Evolutionary conservation across 2,329 filamentous ascomycete genomes (phyloP).

Genomic region (Venturia aucupariae): DNA sequence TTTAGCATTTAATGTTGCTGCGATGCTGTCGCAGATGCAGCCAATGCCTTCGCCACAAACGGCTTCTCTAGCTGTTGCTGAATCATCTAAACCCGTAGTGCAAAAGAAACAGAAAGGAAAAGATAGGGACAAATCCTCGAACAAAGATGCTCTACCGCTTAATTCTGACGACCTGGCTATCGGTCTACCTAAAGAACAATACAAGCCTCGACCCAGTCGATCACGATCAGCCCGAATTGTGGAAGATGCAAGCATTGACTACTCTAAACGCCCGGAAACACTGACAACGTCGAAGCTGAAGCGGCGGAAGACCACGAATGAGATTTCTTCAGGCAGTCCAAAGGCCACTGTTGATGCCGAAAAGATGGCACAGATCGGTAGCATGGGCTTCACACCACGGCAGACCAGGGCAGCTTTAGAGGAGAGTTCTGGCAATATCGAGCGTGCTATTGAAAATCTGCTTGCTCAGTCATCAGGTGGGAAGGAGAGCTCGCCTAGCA

Average conservation of each 20-base stretch:
- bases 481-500: slow-evolving; percentile 7
- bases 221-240: slow-evolving; percentile 2
- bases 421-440: neutral
- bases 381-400: slow-evolving; percentile 11
- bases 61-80: neutral
- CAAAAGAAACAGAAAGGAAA: slow-evolving; percentile 5
- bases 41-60: neutral
- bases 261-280: slow-evolving; percentile 2
- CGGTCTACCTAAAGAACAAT: slow-evolving; percentile 11
- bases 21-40: neutral
- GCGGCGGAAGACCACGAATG: slow-evolving; percentile 9
- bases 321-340: neutral
- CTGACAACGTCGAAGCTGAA: neutral
- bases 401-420: slow-evolving; percentile 3
- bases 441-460: neutral
- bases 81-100: neutral
- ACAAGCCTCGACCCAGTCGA: slow-evolving; percentile 10
- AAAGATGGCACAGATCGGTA: slow-evolving; percentile 4
- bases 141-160: neutral
- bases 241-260: slow-evolving; percentile 5
- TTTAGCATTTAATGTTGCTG: neutral
- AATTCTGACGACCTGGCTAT: neutral
- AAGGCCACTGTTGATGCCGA: neutral
- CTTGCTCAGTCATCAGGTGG: neutral
- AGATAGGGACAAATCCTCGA: neutral